Evolutionary conservation across 371 early-diverging fungal genomes (phyloP).

Genomic region (Circinella minor): DNA sequence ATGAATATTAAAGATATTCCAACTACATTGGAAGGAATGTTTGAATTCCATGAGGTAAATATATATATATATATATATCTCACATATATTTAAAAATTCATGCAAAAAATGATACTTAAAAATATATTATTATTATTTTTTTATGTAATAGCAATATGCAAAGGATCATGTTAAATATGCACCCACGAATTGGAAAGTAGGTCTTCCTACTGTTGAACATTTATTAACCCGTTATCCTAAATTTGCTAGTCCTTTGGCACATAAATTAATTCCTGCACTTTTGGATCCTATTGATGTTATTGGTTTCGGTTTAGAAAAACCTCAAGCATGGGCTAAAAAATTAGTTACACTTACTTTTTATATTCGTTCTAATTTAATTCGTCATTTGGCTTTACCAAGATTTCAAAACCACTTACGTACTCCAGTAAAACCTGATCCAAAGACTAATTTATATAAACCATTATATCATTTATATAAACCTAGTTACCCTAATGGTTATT

Average conservation of each 20-base stretch:
- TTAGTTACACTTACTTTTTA: not conserved
- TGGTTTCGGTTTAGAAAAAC: conserved; percentile 28
- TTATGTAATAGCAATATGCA: conserved; percentile 12
- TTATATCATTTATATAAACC: conserved; percentile 26
- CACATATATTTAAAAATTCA: not conserved
- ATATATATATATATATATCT: not conserved
- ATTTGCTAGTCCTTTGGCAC: conserved; percentile 24
- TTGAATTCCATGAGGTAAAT: conserved; percentile 24
- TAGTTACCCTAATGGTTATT: conserved; percentile 41
- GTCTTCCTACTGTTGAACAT: conserved; percentile 28
- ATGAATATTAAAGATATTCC: conserved; percentile 63
- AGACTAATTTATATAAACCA: conserved; percentile 34
- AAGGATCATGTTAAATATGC: conserved; percentile 22
- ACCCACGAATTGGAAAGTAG: conserved; percentile 31
- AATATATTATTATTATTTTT: too few species aligned
- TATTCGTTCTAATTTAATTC: not conserved
- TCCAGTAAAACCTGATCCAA: conserved; percentile 27
- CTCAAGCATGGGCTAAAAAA: not conserved
- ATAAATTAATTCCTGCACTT: conserved; percentile 16
- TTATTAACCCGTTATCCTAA: conserved; percentile 28
- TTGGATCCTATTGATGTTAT: conserved; percentile 26
- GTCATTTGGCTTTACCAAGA: conserved; percentile 37
- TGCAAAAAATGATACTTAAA: too few species aligned
- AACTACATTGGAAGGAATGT: conserved; percentile 42
- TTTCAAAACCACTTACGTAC: conserved; percentile 27